These are phyloP conservation scores for Canavalia gladiata DNA, from an alignment of 306 rosid species.

Conservation along the genomic window DNA sequence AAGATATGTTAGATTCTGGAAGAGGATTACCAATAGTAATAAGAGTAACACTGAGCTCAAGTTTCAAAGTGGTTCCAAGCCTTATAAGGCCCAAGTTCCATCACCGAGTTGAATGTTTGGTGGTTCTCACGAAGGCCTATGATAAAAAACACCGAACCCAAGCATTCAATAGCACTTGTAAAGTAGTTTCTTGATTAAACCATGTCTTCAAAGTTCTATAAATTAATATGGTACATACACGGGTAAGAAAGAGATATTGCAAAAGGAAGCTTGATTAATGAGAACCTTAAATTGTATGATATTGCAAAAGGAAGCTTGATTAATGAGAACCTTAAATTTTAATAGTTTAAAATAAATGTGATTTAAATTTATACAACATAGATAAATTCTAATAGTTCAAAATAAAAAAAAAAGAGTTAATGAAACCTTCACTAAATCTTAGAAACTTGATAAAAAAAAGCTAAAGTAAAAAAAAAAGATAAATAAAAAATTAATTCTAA, in stretches of 20 bases:
- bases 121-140: constrained; percentile 60
- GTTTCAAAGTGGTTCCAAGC: constrained; percentile 60
- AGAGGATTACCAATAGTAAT: constrained; percentile 66
- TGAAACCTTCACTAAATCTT: no score
- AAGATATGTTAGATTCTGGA: constrained; percentile 77
- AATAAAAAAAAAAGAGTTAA: no score
- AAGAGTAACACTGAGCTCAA: constrained; percentile 55
- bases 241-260: neutral
- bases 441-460: no score
- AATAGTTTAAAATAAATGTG: no score
- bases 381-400: no score
- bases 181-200: constrained; percentile 42
- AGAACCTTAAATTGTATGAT: no score
- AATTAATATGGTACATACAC: neutral
- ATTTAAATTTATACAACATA: no score
- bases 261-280: no score
- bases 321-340: no score
- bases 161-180: constrained; percentile 66
- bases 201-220: neutral
- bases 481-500: no score
- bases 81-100: constrained; percentile 67
- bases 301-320: no score
- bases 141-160: constrained; percentile 71
- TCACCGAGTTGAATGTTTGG: constrained; percentile 65
- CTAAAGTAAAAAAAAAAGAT: no score